Evolutionary conservation across 441 rosid species (phyloP).

Genomic region (Manihot esculenta): DNA sequence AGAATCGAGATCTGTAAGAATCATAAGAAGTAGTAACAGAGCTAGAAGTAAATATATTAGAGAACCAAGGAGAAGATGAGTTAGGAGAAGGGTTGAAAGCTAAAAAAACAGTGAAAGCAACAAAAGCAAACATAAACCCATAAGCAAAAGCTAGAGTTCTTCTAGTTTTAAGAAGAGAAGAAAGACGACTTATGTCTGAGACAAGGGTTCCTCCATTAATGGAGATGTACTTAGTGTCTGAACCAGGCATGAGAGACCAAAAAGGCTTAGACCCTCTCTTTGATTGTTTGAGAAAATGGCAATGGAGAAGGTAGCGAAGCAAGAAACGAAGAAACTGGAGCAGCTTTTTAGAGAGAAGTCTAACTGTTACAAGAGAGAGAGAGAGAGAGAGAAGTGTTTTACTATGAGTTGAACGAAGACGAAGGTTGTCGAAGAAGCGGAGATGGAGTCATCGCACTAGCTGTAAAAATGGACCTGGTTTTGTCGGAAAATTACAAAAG

Average conservation of each 20-base stretch:
- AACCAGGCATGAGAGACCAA: slow-evolving; percentile 43
- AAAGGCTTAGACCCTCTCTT: neutral
- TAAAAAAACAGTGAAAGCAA: slow-evolving; percentile 59
- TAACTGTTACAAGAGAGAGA: slow-evolving; percentile 1
- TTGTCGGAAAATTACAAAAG: neutral
- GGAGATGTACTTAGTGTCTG: slow-evolving; percentile 45
- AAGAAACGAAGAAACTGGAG: neutral
- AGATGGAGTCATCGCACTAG: too few species aligned
- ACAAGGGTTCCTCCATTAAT: slow-evolving; percentile 37
- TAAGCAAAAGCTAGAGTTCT: slow-evolving; percentile 56
- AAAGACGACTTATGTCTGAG: slow-evolving; percentile 46
- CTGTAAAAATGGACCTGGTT: neutral
- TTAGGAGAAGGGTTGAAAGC: slow-evolving; percentile 64
- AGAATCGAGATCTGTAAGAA: slow-evolving; percentile 56
- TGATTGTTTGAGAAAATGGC: too few species aligned
- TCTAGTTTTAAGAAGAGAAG: slow-evolving; percentile 46
- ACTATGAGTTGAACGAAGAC: neutral
- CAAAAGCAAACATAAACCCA: slow-evolving; percentile 63
- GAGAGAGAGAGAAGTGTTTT: neutral
- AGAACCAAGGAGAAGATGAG: slow-evolving; percentile 63
- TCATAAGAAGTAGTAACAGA: slow-evolving; percentile 19
- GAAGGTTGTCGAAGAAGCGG: neutral
- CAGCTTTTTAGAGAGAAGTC: neutral
- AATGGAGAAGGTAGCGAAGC: neutral
- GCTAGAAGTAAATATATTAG: slow-evolving; percentile 50